These are phyloP conservation scores for Rhizophora mangle DNA, from an alignment of 345 rosid species.

Conservation along the genomic window DNA sequence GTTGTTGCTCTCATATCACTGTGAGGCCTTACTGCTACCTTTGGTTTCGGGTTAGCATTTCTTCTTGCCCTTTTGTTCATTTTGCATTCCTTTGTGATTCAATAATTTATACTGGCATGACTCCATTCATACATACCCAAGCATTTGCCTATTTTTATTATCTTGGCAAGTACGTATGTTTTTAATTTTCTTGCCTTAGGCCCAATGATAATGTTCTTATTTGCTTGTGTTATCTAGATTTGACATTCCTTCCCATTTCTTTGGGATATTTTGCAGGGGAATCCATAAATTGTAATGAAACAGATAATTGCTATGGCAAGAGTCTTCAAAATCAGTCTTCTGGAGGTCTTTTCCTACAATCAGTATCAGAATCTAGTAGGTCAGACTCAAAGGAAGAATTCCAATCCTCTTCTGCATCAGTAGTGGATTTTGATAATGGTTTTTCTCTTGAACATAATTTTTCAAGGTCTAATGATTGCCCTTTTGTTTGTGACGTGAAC, in stretches of 20 bases:
- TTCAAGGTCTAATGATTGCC: conserved; percentile 37
- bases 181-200: neutral
- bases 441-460: conserved; percentile 34
- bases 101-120: neutral
- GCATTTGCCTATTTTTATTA: neutral
- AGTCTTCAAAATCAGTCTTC: conserved; percentile 40
- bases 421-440: conserved; percentile 39
- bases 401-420: conserved; percentile 51
- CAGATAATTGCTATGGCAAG: conserved; percentile 26
- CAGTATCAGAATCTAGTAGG: conserved; percentile 28
- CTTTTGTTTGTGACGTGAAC: conserved; percentile 64
- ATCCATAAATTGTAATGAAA: conserved; percentile 29
- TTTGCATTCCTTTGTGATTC: neutral
- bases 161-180: neutral
- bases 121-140: neutral
- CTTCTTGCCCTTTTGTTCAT: conserved; percentile 3
- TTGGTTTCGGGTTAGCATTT: conserved; percentile 49
- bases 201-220: conserved; percentile 5
- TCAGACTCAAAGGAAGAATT: conserved; percentile 43
- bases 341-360: conserved; percentile 13
- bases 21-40: conserved; percentile 74
- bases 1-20: conserved; percentile 61
- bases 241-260: conserved; percentile 8
- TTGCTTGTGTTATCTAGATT: conserved; percentile 4
- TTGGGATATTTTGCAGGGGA: conserved; percentile 36